Conservation (phyloP, 306 rosid genomes). For the Corylus avellana region DNA sequence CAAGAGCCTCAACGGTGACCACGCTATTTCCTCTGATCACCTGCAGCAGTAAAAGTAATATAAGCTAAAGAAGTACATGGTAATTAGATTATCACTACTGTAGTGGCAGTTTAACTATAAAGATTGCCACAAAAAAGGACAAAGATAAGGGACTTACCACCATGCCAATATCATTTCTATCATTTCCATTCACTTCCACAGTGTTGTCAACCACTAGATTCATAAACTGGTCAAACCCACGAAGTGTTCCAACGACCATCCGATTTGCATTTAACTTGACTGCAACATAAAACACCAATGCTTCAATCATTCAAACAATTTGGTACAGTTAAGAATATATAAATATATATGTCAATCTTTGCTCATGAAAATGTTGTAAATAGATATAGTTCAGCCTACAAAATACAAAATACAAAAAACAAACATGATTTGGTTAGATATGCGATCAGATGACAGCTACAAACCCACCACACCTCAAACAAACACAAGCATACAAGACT, state of each 20-base stretch:
- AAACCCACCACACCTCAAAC: neutral
- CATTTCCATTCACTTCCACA: slow-evolving; percentile 85
- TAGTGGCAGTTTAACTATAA: neutral
- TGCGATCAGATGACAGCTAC: neutral
- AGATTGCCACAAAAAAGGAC: neutral
- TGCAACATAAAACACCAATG: slow-evolving; percentile 33
- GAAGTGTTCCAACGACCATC: slow-evolving; percentile 87
- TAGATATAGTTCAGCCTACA: neutral
- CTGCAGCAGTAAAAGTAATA: slow-evolving; percentile 46
- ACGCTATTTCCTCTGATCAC: slow-evolving; percentile 95
- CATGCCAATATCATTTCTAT: slow-evolving; percentile 86
- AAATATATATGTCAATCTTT: neutral
- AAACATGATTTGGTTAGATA: neutral
- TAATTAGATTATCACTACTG: neutral
- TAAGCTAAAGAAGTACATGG: slow-evolving; percentile 4
- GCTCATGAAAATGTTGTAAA: neutral
- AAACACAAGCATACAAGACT: neutral
- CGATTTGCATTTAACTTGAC: slow-evolving; percentile 93
- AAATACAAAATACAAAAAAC: neutral
- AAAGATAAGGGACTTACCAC: slow-evolving; percentile 67
- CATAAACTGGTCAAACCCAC: slow-evolving; percentile 98
- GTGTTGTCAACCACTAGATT: slow-evolving; percentile 95
- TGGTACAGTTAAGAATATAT: neutral
- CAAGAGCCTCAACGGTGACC: slow-evolving; percentile 98
- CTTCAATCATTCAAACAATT: neutral